phyloP scores from a whole-genome alignment of 495 filamentous ascomycete genomes.

The Hypoxylon trugodes region DNA sequence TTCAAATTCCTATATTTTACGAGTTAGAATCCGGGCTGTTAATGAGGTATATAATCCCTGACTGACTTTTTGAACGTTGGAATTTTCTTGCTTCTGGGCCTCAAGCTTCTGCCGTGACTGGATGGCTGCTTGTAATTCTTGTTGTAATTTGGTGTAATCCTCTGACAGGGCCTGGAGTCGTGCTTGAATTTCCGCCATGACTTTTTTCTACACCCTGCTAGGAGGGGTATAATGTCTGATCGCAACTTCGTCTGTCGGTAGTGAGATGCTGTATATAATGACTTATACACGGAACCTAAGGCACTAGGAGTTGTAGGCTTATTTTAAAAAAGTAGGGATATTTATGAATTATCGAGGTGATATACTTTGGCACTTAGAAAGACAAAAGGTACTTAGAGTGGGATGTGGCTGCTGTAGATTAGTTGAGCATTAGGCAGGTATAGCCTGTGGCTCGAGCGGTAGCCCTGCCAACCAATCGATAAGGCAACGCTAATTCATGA shows the following conservation, averaged over 20 bases:
- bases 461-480: constrained; percentile 35
- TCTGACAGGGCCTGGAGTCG: constrained; percentile 83
- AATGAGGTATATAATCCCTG: background rate
- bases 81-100: constrained; percentile 91
- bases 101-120: constrained; percentile 91
- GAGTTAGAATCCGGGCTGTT: constrained; percentile 12
- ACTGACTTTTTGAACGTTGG: constrained; percentile 79
- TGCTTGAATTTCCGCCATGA: constrained; percentile 60
- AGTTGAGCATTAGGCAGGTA: background rate
- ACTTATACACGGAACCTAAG: too few species aligned
- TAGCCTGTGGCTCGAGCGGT: constrained; percentile 26
- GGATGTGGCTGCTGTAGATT: constrained; percentile 10
- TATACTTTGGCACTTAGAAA: too few species aligned
- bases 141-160: constrained; percentile 85
- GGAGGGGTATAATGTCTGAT: background rate
- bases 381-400: background rate
- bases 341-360: background rate
- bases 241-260: background rate
- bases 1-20: constrained; percentile 74
- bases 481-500: constrained; percentile 10
- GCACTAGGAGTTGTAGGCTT: too few species aligned
- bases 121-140: constrained; percentile 79
- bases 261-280: background rate
- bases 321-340: background rate
- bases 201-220: background rate